Evolutionary conservation across 2,329 filamentous ascomycete genomes (phyloP).

Genomic region (Aspergillus vadensis): DNA sequence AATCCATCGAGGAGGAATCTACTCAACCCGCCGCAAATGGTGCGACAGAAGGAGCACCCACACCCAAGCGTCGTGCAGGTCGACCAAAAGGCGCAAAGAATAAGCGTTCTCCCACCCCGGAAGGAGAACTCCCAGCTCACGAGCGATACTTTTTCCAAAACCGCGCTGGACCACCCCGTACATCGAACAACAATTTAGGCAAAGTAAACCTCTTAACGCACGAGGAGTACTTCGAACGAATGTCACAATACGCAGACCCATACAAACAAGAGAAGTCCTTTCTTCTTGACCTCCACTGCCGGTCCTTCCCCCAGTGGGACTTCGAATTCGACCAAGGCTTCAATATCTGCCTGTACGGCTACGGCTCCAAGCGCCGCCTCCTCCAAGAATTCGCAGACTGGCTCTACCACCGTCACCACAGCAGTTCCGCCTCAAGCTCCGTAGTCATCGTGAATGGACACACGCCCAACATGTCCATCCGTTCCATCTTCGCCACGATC

Average conservation of each 20-base stretch:
- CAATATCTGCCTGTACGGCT: slow-evolving; percentile 88
- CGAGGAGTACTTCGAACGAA: slow-evolving; percentile 81
- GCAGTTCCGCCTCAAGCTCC: slow-evolving; percentile 45
- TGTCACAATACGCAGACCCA: slow-evolving; percentile 65
- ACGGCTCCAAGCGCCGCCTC: slow-evolving; percentile 81
- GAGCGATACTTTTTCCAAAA: slow-evolving; percentile 95
- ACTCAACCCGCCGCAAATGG: slow-evolving; percentile 48
- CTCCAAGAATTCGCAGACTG: slow-evolving; percentile 74
- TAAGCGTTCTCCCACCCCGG: slow-evolving; percentile 74
- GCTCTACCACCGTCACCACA: slow-evolving; percentile 53
- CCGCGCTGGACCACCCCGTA: slow-evolving; percentile 75
- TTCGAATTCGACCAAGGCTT: slow-evolving; percentile 89
- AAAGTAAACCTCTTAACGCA: slow-evolving; percentile 78
- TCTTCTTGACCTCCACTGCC: slow-evolving; percentile 72
- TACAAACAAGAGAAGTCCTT: slow-evolving; percentile 71
- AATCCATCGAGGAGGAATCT: slow-evolving; percentile 35
- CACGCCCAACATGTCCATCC: slow-evolving; percentile 47
- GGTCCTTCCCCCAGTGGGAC: slow-evolving; percentile 86
- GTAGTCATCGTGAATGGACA: slow-evolving; percentile 91
- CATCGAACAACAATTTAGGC: slow-evolving; percentile 80
- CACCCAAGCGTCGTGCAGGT: slow-evolving; percentile 57
- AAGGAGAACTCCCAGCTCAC: slow-evolving; percentile 78
- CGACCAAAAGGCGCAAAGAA: slow-evolving; percentile 59
- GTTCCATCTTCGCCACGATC: slow-evolving; percentile 58
- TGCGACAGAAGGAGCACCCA: slow-evolving; percentile 41